phyloP scores from a whole-genome alignment of 2,329 filamentous ascomycete genomes.

The Fusarium scirpi region DNA sequence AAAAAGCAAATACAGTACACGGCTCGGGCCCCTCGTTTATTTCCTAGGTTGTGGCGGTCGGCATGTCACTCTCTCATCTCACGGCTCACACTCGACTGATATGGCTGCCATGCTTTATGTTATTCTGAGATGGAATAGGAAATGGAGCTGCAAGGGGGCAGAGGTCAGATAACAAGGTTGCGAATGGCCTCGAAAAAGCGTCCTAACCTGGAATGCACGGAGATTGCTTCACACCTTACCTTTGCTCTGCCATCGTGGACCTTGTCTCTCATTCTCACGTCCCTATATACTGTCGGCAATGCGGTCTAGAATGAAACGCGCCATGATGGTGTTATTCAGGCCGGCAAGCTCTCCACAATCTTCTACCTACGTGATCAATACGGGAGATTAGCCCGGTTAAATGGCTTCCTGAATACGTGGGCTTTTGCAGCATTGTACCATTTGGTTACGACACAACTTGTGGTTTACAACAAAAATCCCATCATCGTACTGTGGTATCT shows the following conservation, averaged over 20 bases:
- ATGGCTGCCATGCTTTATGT: conserved; percentile 12
- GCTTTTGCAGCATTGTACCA: neutral
- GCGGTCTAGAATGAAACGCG: conserved; percentile 32
- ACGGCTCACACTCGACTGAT: conserved; percentile 1
- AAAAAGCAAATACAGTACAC: conserved; percentile 29
- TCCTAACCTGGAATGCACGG: conserved; percentile 25
- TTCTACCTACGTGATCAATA: conserved; percentile 1
- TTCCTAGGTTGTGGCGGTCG: conserved; percentile 8
- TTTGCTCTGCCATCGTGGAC: conserved; percentile 14
- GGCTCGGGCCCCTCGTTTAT: conserved; percentile 31
- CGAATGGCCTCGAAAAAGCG: conserved; percentile 8
- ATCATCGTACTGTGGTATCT: conserved; percentile 8
- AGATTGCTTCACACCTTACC: conserved; percentile 27
- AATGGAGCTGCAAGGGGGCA: conserved; percentile 31
- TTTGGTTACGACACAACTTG: neutral
- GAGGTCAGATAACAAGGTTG: conserved; percentile 21
- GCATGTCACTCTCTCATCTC: conserved; percentile 1
- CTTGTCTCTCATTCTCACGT: conserved; percentile 33
- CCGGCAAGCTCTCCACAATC: conserved; percentile 26
- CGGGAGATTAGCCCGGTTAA: conserved; percentile 1
- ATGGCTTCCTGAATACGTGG: conserved; percentile 16
- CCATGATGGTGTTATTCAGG: conserved; percentile 29
- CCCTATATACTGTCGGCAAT: conserved; percentile 19
- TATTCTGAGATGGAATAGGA: neutral
- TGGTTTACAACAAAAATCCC: neutral